These are phyloP conservation scores for Dendrothele bispora DNA, from an alignment of 768 basidiomycete species.

Conservation along the genomic window DNA sequence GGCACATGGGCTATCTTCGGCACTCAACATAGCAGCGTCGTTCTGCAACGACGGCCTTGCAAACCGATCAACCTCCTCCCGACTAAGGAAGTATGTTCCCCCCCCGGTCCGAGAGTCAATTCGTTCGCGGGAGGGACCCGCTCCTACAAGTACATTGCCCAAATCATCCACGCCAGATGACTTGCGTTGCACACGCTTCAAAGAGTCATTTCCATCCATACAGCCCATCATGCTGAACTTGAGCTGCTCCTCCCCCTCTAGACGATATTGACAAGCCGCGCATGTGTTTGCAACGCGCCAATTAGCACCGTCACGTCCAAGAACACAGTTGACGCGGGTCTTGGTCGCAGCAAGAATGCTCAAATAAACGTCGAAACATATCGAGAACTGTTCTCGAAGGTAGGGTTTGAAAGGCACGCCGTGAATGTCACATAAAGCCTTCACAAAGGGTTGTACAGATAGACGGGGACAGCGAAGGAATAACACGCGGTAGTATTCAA, in stretches of 20 bases:
- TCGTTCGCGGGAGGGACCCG: slow-evolving; percentile 7
- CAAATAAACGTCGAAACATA: slow-evolving; percentile 14
- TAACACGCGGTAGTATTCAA: slow-evolving; percentile 8
- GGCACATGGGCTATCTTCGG: slow-evolving; percentile 10
- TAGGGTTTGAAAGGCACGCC: slow-evolving; percentile 4
- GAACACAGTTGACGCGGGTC: not conserved
- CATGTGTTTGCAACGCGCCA: slow-evolving; percentile 15
- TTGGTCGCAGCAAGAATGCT: not conserved
- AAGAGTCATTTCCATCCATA: slow-evolving; percentile 17
- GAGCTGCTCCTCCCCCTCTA: slow-evolving; percentile 9
- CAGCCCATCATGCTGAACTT: slow-evolving; percentile 5
- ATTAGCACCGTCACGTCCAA: slow-evolving; percentile 8
- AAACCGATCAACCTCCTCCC: slow-evolving; percentile 21
- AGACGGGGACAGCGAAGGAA: slow-evolving; percentile 13
- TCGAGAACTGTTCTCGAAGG: not conserved
- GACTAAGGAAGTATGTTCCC: slow-evolving; percentile 18
- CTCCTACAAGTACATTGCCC: not conserved
- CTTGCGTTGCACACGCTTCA: slow-evolving; percentile 7
- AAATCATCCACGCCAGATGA: not conserved
- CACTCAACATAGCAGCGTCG: not conserved
- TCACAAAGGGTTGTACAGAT: slow-evolving; percentile 19
- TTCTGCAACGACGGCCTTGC: slow-evolving; percentile 8
- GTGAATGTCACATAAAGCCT: slow-evolving; percentile 18
- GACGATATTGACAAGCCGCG: slow-evolving; percentile 11
- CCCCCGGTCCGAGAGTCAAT: slow-evolving; percentile 9